Evolutionary conservation across 2,329 filamentous ascomycete species (phyloP).

Genomic region (Onygenales sp.): DNA sequence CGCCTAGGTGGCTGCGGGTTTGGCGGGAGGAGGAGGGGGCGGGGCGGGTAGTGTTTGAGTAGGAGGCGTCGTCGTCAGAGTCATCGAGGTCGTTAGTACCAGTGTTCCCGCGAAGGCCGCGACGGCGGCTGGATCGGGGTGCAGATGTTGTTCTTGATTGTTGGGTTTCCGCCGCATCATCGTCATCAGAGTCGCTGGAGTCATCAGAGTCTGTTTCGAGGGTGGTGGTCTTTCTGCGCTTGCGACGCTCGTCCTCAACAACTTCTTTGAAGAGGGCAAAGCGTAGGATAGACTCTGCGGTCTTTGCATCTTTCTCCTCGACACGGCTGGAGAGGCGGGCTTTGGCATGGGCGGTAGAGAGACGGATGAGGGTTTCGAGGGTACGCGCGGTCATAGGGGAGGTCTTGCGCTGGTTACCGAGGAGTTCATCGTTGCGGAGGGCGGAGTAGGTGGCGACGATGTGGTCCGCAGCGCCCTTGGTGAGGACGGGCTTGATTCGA

Average conservation of each 20-base stretch:
- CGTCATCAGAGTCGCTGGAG: conserved; percentile 22
- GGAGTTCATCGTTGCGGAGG: conserved; percentile 89
- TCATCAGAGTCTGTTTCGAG: conserved; percentile 52
- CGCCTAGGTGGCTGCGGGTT: conserved; percentile 29
- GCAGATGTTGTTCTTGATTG: conserved; percentile 15
- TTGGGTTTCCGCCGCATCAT: conserved; percentile 15
- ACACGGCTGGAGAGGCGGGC: conserved; percentile 78
- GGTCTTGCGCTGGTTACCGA: conserved; percentile 85
- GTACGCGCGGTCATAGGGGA: conserved; percentile 95
- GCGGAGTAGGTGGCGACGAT: conserved; percentile 87
- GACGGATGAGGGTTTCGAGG: conserved; percentile 93
- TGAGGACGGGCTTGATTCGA: conserved; percentile 79
- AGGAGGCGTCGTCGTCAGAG: conserved; percentile 47
- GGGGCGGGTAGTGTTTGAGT: conserved; percentile 42
- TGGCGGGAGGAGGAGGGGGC: conserved; percentile 23
- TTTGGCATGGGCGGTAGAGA: conserved; percentile 93
- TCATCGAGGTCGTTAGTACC: conserved; percentile 44
- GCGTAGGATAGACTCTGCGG: conserved; percentile 80
- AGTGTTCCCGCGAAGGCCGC: conserved; percentile 16
- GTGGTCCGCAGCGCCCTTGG: conserved; percentile 82
- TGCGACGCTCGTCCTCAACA: conserved; percentile 64
- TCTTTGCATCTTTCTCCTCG: conserved; percentile 77
- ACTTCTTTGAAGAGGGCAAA: conserved; percentile 98
- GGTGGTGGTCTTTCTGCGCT: conserved; percentile 68
- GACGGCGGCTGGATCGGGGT: conserved; percentile 23